Conservation (phyloP, 495 filamentous ascomycete species). For the Neurospora sp. region DNA sequence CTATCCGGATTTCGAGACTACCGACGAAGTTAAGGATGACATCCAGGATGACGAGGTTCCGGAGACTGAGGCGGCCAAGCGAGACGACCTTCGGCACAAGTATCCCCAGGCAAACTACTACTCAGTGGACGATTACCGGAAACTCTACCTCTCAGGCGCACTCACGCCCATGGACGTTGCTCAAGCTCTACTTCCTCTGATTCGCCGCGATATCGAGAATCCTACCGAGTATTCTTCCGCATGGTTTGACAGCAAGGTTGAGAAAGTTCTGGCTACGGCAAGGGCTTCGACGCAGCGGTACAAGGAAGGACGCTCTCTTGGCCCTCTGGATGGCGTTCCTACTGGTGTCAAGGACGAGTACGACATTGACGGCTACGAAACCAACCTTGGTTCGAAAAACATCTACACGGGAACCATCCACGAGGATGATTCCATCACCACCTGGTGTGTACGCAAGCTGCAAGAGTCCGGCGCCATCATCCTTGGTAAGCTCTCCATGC, state of each 20-base stretch:
- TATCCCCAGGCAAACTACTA: slow-evolving; percentile 40
- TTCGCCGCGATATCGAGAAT: slow-evolving; percentile 46
- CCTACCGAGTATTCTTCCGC: slow-evolving; percentile 50
- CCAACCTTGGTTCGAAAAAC: slow-evolving; percentile 46
- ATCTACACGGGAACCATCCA: slow-evolving; percentile 26
- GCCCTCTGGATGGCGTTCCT: slow-evolving; percentile 69
- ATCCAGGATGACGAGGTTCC: slow-evolving; percentile 9
- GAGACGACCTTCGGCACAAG: slow-evolving; percentile 4
- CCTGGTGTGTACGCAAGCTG: slow-evolving; percentile 64
- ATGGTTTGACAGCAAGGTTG: slow-evolving; percentile 51
- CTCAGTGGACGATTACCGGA: slow-evolving; percentile 59
- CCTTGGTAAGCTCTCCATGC: slow-evolving; percentile 75
- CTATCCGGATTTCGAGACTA: slow-evolving; percentile 9
- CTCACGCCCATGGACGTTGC: slow-evolving; percentile 59
- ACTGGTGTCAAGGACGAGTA: slow-evolving; percentile 44
- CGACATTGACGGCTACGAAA: slow-evolving; percentile 61
- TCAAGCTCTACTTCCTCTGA: slow-evolving; percentile 54
- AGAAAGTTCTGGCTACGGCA: slow-evolving; percentile 54
- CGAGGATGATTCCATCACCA: slow-evolving; percentile 36
- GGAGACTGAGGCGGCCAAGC: slow-evolving; percentile 3
- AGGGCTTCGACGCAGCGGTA: slow-evolving; percentile 56
- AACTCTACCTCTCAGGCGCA: slow-evolving; percentile 51
- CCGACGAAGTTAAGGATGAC: slow-evolving; percentile 5
- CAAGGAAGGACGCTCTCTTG: slow-evolving; percentile 46
- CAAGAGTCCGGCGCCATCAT: slow-evolving; percentile 66